Evolutionary conservation across 495 filamentous ascomycete species (phyloP).

Genomic region (Neurospora terricola): DNA sequence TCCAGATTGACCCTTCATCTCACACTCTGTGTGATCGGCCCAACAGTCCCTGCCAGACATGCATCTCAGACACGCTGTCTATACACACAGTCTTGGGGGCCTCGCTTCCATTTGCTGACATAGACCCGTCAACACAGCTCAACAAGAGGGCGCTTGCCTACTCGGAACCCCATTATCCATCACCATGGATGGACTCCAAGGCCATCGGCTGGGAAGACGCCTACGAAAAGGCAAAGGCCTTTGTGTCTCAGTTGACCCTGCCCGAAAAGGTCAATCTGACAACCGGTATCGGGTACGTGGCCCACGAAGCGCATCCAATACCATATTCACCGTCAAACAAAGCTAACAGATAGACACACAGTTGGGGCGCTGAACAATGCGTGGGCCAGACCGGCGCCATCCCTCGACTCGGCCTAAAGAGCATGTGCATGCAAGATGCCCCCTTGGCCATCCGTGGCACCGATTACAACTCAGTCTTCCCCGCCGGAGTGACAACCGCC

Average conservation of each 20-base stretch:
- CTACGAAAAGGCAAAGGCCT: constrained; percentile 63
- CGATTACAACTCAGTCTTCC: constrained; percentile 73
- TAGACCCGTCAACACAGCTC: constrained; percentile 10
- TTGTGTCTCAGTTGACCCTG: constrained; percentile 76
- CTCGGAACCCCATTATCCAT: constrained; percentile 63
- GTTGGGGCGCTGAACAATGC: constrained; percentile 68
- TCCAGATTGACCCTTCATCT: constrained; percentile 2
- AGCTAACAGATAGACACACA: constrained; percentile 24
- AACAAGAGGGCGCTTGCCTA: constrained; percentile 16
- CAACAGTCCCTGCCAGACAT: constrained; percentile 7
- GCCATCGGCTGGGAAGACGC: constrained; percentile 69
- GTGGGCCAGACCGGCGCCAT: constrained; percentile 68
- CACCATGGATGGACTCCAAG: constrained; percentile 66
- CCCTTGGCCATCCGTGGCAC: constrained; percentile 73
- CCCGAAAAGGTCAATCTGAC: constrained; percentile 90
- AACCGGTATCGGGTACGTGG: constrained; percentile 64
- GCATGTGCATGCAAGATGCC: constrained; percentile 82
- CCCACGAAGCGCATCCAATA: not conserved
- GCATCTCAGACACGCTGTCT: constrained; percentile 14
- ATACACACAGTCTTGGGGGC: not conserved
- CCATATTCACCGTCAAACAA: not conserved
- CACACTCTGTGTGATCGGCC: constrained; percentile 6
- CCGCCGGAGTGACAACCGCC: constrained; percentile 70
- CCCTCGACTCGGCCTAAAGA: constrained; percentile 67
- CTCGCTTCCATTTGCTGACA: constrained; percentile 14